Base-by-base conservation (phyloP, 1,284 basidiomycete genomes). In the Cryptococcus depauperatus region DNA sequence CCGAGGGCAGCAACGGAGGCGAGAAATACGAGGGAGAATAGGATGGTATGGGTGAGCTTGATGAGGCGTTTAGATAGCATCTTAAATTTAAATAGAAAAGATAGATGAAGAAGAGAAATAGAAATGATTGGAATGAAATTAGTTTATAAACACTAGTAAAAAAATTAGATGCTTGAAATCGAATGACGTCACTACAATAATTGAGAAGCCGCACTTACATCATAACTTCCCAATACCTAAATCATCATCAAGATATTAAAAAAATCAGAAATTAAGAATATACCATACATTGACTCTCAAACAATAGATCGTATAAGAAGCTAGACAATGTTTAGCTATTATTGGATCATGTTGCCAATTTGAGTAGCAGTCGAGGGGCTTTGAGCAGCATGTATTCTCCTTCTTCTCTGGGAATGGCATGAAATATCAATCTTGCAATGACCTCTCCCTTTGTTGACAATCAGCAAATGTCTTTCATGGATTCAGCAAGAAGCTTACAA, bases 361-460 rank as follows among this genome's bases (percentile, higher is more conserved):
- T n/a, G 10, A 55, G 26, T 19, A 59, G 18, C 40, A 54, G 23
- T 40, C 52, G 48, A 8, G 47, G 38, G 11, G 46, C 57, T 29
- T 55, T 57, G 35, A 59, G 40, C 13, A 65, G 23, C 37, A 64
- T 43, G 35, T 58, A 59, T 32, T 62, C 55, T 7, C 60, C 59
- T n/a, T 41, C 21, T 39, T 58, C 56, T 35, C 59, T 27, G 4
- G 56, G 59, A 3, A 66, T 55, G 28, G 54, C 51, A 43, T 71
- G 69, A 16, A 89, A 81, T 14, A 85, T 72, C 2, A 85, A 74
- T n/a, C 88, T 79, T 1, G 87, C 88, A 32, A 85, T 63, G 16
- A 91, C 83, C 65, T 92, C 88, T 25, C 88, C 87, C 84, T 80
- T 35, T 11, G 8, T 14, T 8, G 35, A 19, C 37, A 39, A 16